phyloP scores from a whole-genome alignment of 2,329 filamentous ascomycete species.

The Drechslerella dactyloides region DNA sequence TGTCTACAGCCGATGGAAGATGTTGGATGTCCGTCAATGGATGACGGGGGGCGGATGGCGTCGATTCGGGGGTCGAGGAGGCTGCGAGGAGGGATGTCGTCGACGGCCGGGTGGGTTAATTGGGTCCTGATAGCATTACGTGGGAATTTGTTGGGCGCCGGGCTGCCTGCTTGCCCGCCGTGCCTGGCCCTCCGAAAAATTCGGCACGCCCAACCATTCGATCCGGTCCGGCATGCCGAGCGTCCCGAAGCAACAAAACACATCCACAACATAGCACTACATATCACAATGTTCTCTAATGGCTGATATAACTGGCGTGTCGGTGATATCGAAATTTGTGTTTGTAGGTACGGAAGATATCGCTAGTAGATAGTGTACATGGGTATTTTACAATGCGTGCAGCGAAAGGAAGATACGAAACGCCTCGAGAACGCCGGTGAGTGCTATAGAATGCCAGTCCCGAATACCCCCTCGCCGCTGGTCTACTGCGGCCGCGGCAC shows the following conservation, averaged over 20 bases:
- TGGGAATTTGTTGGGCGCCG: slow-evolving; percentile 51
- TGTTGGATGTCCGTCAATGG: background rate
- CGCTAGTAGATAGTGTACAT: slow-evolving; percentile 14
- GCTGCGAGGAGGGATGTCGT: slow-evolving; percentile 5
- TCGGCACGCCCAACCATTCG: slow-evolving; percentile 44
- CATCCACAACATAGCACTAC: too few relatives aligned
- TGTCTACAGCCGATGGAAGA: slow-evolving; percentile 4
- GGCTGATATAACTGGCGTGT: too few relatives aligned
- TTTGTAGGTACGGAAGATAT: background rate
- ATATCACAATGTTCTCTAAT: background rate
- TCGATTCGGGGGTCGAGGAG: slow-evolving; percentile 1
- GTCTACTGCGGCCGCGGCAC: slow-evolving; percentile 18
- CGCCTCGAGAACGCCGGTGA: background rate
- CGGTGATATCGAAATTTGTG: background rate
- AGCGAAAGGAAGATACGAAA: slow-evolving; percentile 1
- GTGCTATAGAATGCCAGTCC: background rate
- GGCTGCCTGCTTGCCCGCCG: background rate
- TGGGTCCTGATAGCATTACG: slow-evolving; percentile 27
- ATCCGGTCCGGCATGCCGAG: slow-evolving; percentile 39
- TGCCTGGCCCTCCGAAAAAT: slow-evolving; percentile 34
- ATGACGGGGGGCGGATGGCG: slow-evolving; percentile 1
- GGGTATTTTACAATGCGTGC: slow-evolving; percentile 22
- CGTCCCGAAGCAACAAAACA: slow-evolving; percentile 1
- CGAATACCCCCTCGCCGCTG: background rate
- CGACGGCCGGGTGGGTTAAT: slow-evolving; percentile 1